Evolutionary conservation across 352 stramenopile species (phyloP).

Genomic region (Phytopythium boreale): DNA sequence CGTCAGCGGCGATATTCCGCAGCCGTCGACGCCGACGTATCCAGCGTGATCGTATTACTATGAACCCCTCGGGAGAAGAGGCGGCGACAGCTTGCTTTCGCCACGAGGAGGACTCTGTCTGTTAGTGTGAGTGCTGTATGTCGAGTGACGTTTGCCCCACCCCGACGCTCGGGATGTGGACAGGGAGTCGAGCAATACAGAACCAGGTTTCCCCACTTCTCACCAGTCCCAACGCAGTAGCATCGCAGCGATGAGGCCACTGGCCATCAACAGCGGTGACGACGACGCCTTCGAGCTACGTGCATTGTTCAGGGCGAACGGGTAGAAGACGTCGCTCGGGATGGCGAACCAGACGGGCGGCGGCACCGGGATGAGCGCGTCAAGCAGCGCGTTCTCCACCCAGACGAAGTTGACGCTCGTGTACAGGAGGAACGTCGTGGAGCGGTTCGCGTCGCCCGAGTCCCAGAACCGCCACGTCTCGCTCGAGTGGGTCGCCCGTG

Average conservation of each 20-base stretch:
- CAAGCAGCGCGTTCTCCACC: slow-evolving; percentile 15
- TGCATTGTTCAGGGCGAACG: slow-evolving; percentile 30
- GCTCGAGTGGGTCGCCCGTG: slow-evolving; percentile 25
- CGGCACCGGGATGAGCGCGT: slow-evolving; percentile 31
- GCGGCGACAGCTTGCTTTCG: neutral
- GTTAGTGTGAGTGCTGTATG: slow-evolving; percentile 4
- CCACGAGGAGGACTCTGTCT: slow-evolving; percentile 1
- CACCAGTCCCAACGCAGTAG: neutral
- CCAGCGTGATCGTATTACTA: slow-evolving; percentile 11
- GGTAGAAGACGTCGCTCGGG: slow-evolving; percentile 49
- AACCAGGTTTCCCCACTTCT: slow-evolving; percentile 1
- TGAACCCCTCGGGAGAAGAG: neutral
- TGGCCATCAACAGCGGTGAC: neutral
- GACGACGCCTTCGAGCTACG: neutral
- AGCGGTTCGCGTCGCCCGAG: slow-evolving; percentile 6
- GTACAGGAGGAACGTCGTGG: slow-evolving; percentile 25
- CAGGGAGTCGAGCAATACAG: slow-evolving; percentile 4
- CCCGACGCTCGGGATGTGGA: neutral
- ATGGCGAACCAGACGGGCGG: slow-evolving; percentile 55
- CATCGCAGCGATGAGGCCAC: neutral
- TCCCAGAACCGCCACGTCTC: slow-evolving; percentile 38
- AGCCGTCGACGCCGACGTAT: slow-evolving; percentile 5
- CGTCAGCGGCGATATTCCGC: neutral
- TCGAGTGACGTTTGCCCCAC: neutral
- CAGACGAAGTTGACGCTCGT: slow-evolving; percentile 33